Base-by-base conservation (phyloP, 1,139 yeast species). In the Scheffersomyces parashehatae region DNA sequence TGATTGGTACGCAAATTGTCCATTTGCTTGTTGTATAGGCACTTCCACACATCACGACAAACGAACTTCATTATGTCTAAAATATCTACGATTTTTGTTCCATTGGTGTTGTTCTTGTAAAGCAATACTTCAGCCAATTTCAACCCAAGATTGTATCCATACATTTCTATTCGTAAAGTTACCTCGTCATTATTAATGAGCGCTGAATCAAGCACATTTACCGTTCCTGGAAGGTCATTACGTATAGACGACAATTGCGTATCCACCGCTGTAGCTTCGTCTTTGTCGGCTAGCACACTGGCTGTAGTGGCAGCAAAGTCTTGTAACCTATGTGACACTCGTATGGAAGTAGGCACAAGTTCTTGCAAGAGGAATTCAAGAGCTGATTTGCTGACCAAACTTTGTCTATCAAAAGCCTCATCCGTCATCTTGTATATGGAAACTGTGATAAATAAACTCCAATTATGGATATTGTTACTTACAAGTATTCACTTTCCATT, bases 1-100 rank as follows among this genome's bases (percentile, higher is more conserved):
- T 93, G 98, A 61, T 93, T 93, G 1, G 99, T 93, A 51, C 96
- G 78, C 48, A 93, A 73, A 57, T 89, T 90, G 63, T 90, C 97
- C 74, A 93, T 88, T 64, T 88, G 97, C 63, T 90, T 93, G 38
- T 83, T 81, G 65, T 82, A 90, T 34, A 91, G 60, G 41, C 78
- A 68, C 54, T 80, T 82, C 98, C 98, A 91, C 31, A 91, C 85
- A 55, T 93, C 97, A 40, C 96, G 79, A 64, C 98, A 90, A 2
- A 91, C 81, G 58, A 89, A 90, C 65, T 91, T 91, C 90, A 91
- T 88, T 40, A 90, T 79, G 52, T 88, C 93, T 38, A 91, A 65
- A 16, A 85, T 73, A 49, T 87, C 93, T 54, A 75, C 65, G 43
- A 81, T 68, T 49, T 75, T 75, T 38, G 77, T 73, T 5, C 36